Base-by-base conservation (phyloP, 257 asterid species). In the Apocynum venetum region DNA sequence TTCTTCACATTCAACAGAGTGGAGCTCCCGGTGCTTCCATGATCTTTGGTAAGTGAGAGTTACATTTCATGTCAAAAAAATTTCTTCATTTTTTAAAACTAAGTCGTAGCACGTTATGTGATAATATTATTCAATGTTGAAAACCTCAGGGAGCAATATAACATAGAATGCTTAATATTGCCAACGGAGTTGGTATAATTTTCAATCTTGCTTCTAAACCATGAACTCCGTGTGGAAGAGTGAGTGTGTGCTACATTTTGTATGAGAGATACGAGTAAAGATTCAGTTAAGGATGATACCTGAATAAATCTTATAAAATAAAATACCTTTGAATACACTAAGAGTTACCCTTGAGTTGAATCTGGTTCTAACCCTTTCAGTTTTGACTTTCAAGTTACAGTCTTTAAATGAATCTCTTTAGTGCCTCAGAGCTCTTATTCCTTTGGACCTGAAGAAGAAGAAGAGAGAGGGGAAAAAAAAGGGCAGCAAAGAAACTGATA, bases 1-100 rank as follows among this genome's bases (percentile, higher is more conserved):
- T 89, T 91, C 86, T 78, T 89, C 75, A 86, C 96, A 6, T 91
- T 88, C 81, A 81, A 85, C 85, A 88, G 82, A 89, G 87, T 88
- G 36, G 93, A 88, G 87, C 87, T 90, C 41, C 97, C 96, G 49
- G 55, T 80, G 25, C 92, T 90, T 71, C 93, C 97, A 36, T 93
- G 91, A 91, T 13, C n/a, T 7, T n/a, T 53, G 53, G 44, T 40
- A 31, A 0, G 2, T 15, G 40, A 43, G 31, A 3, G 19, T 4
- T 1, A 48, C 14, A 25, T 47, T 46, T 25, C 17, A 6, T 11
- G 44, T n/a, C 12, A 51, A 25, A 65, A 12, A 59, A 59, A 8
- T 17, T 59, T 35, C 10, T 59, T 59, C 35, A 59, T 59, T 59
- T 20, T 59, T 8, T 20, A 6, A 59, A 59, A 59, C 0, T 11